Evolutionary conservation across 116 monocot species (phyloP).

Genomic region (Iris pallida): DNA sequence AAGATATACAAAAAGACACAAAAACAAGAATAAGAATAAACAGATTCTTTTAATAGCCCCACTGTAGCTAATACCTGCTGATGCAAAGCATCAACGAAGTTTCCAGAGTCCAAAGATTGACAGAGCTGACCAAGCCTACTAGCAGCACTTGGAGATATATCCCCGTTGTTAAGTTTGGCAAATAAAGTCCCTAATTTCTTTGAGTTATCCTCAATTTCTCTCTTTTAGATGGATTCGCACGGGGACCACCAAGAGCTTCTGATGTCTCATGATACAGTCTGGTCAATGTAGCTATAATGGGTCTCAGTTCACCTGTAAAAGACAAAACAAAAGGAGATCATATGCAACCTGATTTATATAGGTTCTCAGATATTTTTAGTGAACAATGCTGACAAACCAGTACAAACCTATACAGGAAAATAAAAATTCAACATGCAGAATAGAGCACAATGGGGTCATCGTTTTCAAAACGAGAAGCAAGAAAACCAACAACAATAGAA

Average conservation of each 20-base stretch:
- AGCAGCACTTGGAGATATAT: constrained; percentile 78
- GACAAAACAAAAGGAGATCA: constrained; percentile 9
- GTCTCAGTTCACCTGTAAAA: constrained; percentile 70
- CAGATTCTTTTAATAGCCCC: too few relatives aligned
- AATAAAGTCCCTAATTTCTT: constrained; percentile 84
- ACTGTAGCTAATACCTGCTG: constrained; percentile 50
- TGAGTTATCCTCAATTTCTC: constrained; percentile 93
- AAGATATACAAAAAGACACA: too few relatives aligned
- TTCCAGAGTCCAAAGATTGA: constrained; percentile 58
- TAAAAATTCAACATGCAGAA: too few relatives aligned
- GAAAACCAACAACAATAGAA: too few relatives aligned
- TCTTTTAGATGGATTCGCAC: constrained; percentile 66
- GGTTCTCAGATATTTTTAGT: too few relatives aligned
- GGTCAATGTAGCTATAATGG: constrained; percentile 73
- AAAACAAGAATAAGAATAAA: too few relatives aligned
- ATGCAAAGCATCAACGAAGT: constrained; percentile 73
- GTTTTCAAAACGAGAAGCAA: too few relatives aligned
- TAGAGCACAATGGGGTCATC: too few relatives aligned
- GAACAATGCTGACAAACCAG: too few relatives aligned
- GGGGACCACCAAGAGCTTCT: constrained; percentile 72
- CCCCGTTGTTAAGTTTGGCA: constrained; percentile 70
- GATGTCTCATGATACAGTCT: constrained; percentile 84
- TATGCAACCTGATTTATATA: not conserved
- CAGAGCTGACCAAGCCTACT: constrained; percentile 82
- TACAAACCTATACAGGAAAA: too few relatives aligned